A percentile compares a stretch with the other conserved stretches of the same genome.
Conservation (phyloP, 2,329 filamentous ascomycete species). For the Verticillium tricorpus region DNA sequence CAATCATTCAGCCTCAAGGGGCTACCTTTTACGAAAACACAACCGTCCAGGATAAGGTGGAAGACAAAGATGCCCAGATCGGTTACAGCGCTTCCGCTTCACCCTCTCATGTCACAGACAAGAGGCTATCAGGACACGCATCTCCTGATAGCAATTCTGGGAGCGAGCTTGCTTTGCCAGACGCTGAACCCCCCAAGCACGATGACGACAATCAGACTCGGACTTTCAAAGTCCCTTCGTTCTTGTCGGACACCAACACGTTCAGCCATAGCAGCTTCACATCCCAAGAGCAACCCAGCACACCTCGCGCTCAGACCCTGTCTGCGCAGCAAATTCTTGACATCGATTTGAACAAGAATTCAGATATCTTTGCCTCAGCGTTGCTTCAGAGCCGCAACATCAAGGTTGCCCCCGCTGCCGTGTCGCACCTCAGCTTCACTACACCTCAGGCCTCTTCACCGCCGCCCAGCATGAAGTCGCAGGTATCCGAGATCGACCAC, state of each 20-base stretch:
- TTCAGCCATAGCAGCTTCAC: not conserved
- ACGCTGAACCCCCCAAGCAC: not conserved
- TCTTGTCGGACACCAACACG: not conserved
- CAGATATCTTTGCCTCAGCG: slow-evolving; percentile 1
- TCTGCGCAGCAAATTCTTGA: not conserved
- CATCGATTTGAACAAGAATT: not conserved
- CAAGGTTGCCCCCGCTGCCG: not conserved
- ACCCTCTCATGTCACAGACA: not conserved
- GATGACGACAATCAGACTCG: not conserved
- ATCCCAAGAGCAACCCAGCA: not conserved
- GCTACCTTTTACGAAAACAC: not conserved
- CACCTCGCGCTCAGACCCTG: not conserved
- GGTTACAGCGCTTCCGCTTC: not conserved
- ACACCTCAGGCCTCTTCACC: not conserved
- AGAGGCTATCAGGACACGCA: not conserved
- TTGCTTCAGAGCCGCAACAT: not conserved
- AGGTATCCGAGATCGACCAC: not conserved
- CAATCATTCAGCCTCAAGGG: not conserved
- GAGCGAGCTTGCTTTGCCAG: not conserved
- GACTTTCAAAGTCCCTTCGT: not conserved
- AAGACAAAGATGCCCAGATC: not conserved
- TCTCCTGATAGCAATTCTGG: not conserved
- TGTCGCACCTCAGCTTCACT: not conserved
- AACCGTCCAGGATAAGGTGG: not conserved
- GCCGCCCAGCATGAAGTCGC: not conserved